Percentiles rank a stretch among this genome's conserved stretches.
phyloP scores from a whole-genome alignment of 495 filamentous ascomycete species.

The Penicillium taxi region DNA sequence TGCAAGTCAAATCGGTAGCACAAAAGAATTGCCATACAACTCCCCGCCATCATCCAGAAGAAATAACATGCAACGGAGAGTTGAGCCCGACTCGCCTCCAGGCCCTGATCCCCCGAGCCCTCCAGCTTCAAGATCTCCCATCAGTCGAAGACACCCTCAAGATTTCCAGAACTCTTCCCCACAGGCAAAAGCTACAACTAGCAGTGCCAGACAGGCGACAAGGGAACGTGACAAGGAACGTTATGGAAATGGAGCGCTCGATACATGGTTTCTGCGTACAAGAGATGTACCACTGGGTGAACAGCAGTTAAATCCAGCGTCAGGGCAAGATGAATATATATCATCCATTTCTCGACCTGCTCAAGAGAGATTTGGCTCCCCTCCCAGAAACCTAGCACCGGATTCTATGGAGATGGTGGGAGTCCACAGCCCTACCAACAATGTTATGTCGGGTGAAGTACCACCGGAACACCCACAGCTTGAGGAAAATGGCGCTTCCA shows the following conservation, averaged over 20 bases:
- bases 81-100: neutral
- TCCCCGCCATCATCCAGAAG: too few species aligned
- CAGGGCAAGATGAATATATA: slow-evolving; percentile 3
- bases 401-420: neutral
- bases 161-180: neutral
- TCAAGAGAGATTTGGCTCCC: slow-evolving; percentile 15
- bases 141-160: neutral
- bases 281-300: slow-evolving; percentile 14
- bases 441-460: neutral
- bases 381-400: neutral
- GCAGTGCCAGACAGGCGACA: slow-evolving; percentile 7
- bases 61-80: too few species aligned
- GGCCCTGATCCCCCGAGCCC: slow-evolving; percentile 6
- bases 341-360: slow-evolving; percentile 20
- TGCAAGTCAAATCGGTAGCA: neutral
- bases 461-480: too few species aligned
- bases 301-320: neutral
- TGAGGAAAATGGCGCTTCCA: too few species aligned
- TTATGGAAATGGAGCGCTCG: slow-evolving; percentile 34
- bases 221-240: slow-evolving; percentile 25
- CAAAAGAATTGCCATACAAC: neutral
- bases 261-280: slow-evolving; percentile 32
- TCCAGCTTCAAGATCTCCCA: slow-evolving; percentile 7
- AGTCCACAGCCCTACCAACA: neutral
- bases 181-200: neutral